Evolutionary conservation across 2,329 filamentous ascomycete genomes (phyloP).

Genomic region (Arthrobotrys conoides): DNA sequence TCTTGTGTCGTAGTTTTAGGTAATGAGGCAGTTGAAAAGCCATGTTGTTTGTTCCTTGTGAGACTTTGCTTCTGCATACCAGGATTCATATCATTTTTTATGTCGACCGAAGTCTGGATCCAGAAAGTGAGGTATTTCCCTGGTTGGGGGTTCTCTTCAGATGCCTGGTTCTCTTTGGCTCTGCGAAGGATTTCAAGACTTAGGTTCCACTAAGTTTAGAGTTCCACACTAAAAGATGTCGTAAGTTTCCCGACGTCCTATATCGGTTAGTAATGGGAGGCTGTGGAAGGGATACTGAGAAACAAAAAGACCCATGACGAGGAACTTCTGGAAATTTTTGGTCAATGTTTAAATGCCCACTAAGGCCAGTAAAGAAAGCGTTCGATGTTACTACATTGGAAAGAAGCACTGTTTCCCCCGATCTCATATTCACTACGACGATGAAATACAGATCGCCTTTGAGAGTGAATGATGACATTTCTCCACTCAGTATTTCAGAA

Average conservation of each 20-base stretch:
- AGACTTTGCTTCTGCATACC: constrained; percentile 21
- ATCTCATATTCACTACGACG: no score
- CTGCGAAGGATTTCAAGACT: constrained; percentile 36
- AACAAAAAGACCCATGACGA: constrained; percentile 40
- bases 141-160: constrained; percentile 37
- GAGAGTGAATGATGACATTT: not conserved
- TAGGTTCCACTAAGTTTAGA: constrained; percentile 43
- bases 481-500: not conserved
- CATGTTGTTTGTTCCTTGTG: constrained; percentile 33
- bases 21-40: constrained; percentile 49
- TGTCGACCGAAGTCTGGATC: constrained; percentile 39
- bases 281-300: constrained; percentile 31
- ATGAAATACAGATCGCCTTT: no score
- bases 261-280: constrained; percentile 40
- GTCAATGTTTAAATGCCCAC: not conserved
- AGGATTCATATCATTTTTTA: constrained; percentile 42
- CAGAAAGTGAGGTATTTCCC: constrained; percentile 54
- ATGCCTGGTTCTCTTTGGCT: constrained; percentile 43
- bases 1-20: constrained; percentile 45
- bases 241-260: constrained; percentile 51
- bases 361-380: not conserved
- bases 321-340: constrained; percentile 13
- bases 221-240: constrained; percentile 59
- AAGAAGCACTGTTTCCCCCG: not conserved
- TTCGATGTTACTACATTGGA: not conserved